Base-by-base conservation (phyloP, 176 grass and related monocot genomes). In the Zizania latifolia region DNA sequence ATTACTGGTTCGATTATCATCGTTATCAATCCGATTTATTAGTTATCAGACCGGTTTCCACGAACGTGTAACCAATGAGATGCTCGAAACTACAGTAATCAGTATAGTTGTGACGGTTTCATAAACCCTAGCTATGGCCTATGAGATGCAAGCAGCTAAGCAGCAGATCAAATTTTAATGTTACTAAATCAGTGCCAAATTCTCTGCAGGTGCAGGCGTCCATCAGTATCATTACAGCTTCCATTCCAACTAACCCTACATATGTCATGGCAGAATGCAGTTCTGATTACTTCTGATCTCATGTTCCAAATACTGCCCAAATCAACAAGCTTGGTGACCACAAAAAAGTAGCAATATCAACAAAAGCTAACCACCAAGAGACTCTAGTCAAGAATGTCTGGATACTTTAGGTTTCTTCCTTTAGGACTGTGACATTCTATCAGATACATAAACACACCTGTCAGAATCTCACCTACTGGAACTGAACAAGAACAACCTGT, bases 341-440 rank as follows among this genome's bases (percentile, higher is more conserved):
- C 58, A 36, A 2, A 28, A 65, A 8, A n/a, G n/a, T n/a, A n/a
- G n/a, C n/a, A n/a, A 14, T 19, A 65, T 40, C 39, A 50, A 76
- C 28, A 22, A 22, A 63, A 77, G 33, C 55, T n/a, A n/a, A n/a
- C n/a, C 43, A 61, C 56, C 43, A 68, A 28, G 27, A 50, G 61
- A 28, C 75, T 27, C 75, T 27, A 32, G 35, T 56, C 64, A 51
- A 17, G 36, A 51, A 61, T 86, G 54, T 70, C 75, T 86, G 77
- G 62, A 21, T 34, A 29, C 35, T 55, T 62, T 73, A n/a, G 33
- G 54, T 58, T 48, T 58, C 22, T 39, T 72, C 22, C 27, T 4
- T 68, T 38, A 24, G 41, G 63, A 24, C 13, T 34, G 22, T 28
- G 78, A 29, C 78, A 81, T 64, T 76, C 72, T 44, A 77, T 77